Evolutionary conservation across 257 asterid species (phyloP), one percentile per base, ranked within the genome.

Genomic region (Nicotiana obtusifolia): DNA sequence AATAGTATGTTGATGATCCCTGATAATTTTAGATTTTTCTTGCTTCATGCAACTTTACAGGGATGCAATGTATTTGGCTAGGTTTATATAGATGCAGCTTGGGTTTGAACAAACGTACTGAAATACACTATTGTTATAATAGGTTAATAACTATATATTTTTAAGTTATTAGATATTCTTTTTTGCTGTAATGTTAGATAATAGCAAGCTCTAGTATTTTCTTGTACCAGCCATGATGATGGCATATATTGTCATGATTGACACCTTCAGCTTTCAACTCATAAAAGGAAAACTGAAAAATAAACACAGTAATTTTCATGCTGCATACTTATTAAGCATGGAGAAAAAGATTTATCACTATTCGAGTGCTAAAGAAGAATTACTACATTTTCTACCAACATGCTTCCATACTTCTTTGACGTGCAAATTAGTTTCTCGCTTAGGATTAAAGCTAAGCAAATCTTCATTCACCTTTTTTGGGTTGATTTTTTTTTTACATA

Each of bases 271-370:
- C 47, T 37, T 37, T 7, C 47, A 37, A 68, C 19, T 35, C 61
- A 47, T 35, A 10, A 35, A 19, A 19, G n/a, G 77, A n/a, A 33
- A 68, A 68, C 5, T 35, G 31, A n/a, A 69, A 37, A 69, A 41
- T 5, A 69, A 69, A 35, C 56, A n/a, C 57, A 37, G 19, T 35
- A 81, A 66, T 83, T 83, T 44, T 87, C 88, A 84, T 79, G 56
- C 62, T 75, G 73, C 67, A 37, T 78, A 87, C 84, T 90, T 83
- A 89, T 87, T 88, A 82, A 84, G 88, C 86, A 85, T 82, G 86
- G 60, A 65, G 33, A 44, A 71, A 59, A 20, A 79, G 33, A n/a
- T 30, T 10, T 37, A 37, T 37, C 77, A 69, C 57, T n/a, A 69
- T 69, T 69, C 13, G 77, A 69, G 77, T 69, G 33, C 57, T 37